Evolutionary conservation across 176 grass and related monocot genomes (phyloP), one percentile per base, ranked within the genome.

Genomic region (Oryza rufipogon): DNA sequence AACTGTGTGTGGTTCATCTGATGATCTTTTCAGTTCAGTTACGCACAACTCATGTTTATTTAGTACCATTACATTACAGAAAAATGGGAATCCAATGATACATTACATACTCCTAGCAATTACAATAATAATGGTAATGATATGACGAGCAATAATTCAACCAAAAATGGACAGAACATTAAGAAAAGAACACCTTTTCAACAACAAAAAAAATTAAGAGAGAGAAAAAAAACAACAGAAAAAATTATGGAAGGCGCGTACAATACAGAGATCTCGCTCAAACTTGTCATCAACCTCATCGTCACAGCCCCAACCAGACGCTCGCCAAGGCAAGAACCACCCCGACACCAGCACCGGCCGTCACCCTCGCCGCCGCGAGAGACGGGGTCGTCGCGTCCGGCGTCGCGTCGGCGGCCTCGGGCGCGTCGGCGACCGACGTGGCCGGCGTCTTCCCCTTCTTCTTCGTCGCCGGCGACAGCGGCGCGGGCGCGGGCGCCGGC

Each of bases 371-470:
- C 36, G 82, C 38, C 13, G 79, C 84, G 11, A 17, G 74, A 3
- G 88, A 90, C 74, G 68, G 3, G 19, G 78, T 81, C 0, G 78
- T 81, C 0, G 83, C 75, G 74, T 88, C 85, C 7, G 90, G 75
- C 1, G 88, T 79, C 58, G 79, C 88, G 15, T 83, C 86, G 19
- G 88, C 84, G 1, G 58, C 45, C 48, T 90, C 95, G 20, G 92
- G 90, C 45, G 88, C 66, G 48, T 89, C 83, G 5, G 83, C 81
- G 4, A 87, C 84, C 12, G 96, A 74, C 70, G 88, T 54, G 6
- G 88, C 52, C 8, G 82, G 74, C 11, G 87, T 28, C 56, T 98
- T 98, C 1, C 78, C 74, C 89, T 96, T 96, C 80, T 88, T 90
- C 76, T 80, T 68, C 11, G 56, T 11, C 8, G 56, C 11, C 8